Conservation (phyloP, 192 early-diverging fungal genomes). For the Podila epicladia region DNA sequence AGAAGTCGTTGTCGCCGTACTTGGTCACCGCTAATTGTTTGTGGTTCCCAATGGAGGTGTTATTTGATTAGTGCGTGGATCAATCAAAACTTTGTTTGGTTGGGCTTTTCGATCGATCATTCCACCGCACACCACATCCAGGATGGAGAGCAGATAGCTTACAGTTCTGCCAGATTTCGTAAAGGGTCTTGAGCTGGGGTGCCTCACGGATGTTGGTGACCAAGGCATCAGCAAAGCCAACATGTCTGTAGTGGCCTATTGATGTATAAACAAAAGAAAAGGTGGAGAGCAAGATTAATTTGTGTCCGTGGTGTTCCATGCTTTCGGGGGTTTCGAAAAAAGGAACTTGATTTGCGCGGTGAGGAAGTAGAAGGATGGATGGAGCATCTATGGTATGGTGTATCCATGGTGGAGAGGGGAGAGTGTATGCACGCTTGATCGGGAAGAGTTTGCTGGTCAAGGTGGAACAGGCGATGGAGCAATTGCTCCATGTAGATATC, state of each 20-base stretch:
- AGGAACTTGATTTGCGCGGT: not conserved
- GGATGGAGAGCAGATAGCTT: conserved; percentile 3
- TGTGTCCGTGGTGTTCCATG: not conserved
- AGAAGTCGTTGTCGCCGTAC: conserved; percentile 64
- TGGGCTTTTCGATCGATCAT: not conserved
- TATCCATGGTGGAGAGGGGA: no score
- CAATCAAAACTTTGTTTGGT: not conserved
- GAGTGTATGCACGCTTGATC: no score
- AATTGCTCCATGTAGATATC: not conserved
- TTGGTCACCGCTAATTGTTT: conserved; percentile 56
- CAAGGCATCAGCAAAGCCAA: conserved; percentile 38
- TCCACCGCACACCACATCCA: not conserved
- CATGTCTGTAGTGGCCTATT: conserved; percentile 62
- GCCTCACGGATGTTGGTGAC: conserved; percentile 45
- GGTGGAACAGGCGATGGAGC: not conserved
- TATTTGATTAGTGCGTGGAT: not conserved
- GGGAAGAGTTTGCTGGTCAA: no score
- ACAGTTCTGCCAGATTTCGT: conserved; percentile 60
- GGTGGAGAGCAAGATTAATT: no score
- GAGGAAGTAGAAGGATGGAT: not conserved
- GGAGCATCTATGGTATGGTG: not conserved
- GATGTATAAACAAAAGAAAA: not conserved
- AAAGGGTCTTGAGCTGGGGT: conserved; percentile 60
- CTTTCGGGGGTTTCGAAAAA: not conserved
- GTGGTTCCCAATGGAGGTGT: no score